phyloP scores from a whole-genome alignment of 257 asterid genomes.

The Eustoma russellianum region DNA sequence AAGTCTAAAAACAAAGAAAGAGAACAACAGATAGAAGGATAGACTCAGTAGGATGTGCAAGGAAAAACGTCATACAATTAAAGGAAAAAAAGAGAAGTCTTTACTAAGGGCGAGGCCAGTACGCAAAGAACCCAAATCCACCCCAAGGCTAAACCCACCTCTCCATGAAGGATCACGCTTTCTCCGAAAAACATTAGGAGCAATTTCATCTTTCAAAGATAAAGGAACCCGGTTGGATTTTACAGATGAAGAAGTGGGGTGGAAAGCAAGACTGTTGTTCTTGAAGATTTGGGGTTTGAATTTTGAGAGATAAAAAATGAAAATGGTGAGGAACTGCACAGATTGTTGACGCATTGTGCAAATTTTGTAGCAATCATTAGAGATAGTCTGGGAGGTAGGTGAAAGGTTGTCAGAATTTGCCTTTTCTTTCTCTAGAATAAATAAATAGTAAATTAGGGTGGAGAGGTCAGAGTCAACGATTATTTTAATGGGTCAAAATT shows the following conservation, averaged over 20 bases:
- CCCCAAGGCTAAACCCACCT: slow-evolving; percentile 89
- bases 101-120: slow-evolving; percentile 89
- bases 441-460: too few relatives aligned
- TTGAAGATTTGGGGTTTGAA: background rate
- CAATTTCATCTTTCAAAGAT: slow-evolving; percentile 39
- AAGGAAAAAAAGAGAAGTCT: slow-evolving; percentile 71
- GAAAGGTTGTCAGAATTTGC: too few relatives aligned
- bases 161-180: slow-evolving; percentile 61
- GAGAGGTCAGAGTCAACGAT: too few relatives aligned
- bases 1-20: background rate
- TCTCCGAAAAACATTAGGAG: slow-evolving; percentile 61
- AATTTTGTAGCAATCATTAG: slow-evolving; percentile 9
- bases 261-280: background rate
- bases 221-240: background rate
- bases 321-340: background rate
- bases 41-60: background rate
- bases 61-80: slow-evolving; percentile 36
- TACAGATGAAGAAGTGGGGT: background rate
- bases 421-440: too few relatives aligned
- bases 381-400: background rate
- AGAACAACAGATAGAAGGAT: background rate
- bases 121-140: slow-evolving; percentile 72
- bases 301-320: background rate
- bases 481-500: too few relatives aligned
- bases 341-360: background rate